phyloP scores from a whole-genome alignment of 495 filamentous ascomycete genomes.

The Cercophora scortea region DNA sequence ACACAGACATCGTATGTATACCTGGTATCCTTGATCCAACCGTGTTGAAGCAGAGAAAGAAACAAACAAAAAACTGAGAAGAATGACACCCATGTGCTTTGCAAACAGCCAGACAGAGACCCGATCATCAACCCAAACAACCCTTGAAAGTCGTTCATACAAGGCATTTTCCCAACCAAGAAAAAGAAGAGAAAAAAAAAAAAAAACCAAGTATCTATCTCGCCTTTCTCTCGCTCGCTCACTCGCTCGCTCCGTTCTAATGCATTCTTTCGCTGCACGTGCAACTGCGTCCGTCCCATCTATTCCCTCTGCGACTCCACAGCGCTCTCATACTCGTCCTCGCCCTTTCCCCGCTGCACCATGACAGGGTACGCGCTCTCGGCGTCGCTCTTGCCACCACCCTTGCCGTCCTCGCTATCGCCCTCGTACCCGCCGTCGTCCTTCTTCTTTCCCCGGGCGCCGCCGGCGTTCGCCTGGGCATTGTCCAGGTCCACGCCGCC shows the following conservation, averaged over 20 bases:
- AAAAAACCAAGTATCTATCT: too few species aligned
- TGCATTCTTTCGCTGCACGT: background rate
- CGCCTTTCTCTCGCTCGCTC: background rate
- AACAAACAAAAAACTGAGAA: too few species aligned
- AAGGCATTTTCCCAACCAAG: too few species aligned
- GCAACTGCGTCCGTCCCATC: background rate
- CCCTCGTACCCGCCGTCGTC: conserved; percentile 26
- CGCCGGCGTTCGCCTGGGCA: conserved; percentile 43
- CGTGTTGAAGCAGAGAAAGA: too few species aligned
- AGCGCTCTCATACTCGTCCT: conserved; percentile 29
- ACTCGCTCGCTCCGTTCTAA: background rate
- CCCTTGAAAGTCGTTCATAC: too few species aligned
- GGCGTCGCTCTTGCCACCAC: conserved; percentile 13
- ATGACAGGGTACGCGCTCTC: conserved; percentile 20
- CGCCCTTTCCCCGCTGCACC: conserved; percentile 28
- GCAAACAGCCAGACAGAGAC: too few species aligned
- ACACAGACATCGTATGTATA: too few species aligned
- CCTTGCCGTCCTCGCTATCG: conserved; percentile 21
- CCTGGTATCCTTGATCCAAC: too few species aligned
- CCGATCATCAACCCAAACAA: too few species aligned
- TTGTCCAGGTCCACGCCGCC: conserved; percentile 41
- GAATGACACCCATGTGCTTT: too few species aligned
- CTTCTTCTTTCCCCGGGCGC: conserved; percentile 22
- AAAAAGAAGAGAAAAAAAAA: too few species aligned
- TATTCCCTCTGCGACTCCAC: conserved; percentile 8